Evolutionary conservation across 257 asterid species (phyloP).

Genomic region (Mitragyna speciosa): DNA sequence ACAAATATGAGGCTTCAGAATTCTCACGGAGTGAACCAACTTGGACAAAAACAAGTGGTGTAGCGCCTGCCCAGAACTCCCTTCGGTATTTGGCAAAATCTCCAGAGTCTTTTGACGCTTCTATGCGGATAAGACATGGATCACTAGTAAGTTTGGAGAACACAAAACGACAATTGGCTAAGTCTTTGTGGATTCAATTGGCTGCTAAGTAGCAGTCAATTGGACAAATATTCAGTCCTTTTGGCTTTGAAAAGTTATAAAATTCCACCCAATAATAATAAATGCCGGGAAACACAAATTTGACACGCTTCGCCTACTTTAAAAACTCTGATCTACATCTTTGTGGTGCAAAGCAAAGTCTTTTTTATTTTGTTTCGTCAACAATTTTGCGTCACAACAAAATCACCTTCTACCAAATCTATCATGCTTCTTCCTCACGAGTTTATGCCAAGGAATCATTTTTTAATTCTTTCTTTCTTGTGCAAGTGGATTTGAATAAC

Average conservation of each 20-base stretch:
- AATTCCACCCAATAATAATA: too few relatives aligned
- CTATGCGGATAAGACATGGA: not conserved
- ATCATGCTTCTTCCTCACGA: not conserved
- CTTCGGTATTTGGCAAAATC: not conserved
- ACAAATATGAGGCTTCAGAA: too few relatives aligned
- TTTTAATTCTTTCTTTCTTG: not conserved
- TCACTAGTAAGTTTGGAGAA: not conserved
- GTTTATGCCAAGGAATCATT: not conserved
- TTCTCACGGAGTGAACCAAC: not conserved
- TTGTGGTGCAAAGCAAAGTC: not conserved
- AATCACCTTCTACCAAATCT: not conserved
- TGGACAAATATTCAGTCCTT: not conserved
- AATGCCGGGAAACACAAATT: slow-evolving; percentile 9
- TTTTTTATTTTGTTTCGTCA: not conserved
- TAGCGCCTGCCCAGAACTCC: not conserved
- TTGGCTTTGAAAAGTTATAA: not conserved
- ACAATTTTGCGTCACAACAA: not conserved
- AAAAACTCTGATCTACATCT: not conserved
- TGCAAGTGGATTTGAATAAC: not conserved
- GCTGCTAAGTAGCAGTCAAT: slow-evolving; percentile 12
- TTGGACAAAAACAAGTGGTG: not conserved
- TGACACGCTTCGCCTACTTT: slow-evolving; percentile 17
- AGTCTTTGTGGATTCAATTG: slow-evolving; percentile 4
- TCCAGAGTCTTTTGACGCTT: not conserved
- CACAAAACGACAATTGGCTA: not conserved